Conservation (phyloP, 2,329 filamentous ascomycete species). For the Ophiocordyceps polyrhachis-furcata region DNA sequence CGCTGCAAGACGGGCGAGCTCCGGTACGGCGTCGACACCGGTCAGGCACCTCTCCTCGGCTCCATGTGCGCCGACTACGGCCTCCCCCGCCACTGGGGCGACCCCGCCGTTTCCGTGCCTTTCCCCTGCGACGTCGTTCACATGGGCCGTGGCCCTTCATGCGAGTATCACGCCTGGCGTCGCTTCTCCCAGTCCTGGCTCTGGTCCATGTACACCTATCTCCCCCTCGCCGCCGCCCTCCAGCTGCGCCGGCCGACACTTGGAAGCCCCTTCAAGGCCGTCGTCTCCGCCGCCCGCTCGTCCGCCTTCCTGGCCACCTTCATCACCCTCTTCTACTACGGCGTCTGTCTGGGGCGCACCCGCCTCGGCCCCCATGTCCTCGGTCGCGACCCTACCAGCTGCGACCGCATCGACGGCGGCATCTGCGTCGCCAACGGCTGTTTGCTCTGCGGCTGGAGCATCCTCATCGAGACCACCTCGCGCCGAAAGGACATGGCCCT, state of each 20-base stretch:
- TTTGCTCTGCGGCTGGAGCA: constrained; percentile 62
- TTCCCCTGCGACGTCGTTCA: constrained; percentile 75
- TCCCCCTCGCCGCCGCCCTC: constrained; percentile 54
- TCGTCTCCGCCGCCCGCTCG: constrained; percentile 46
- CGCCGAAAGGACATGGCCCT: constrained; percentile 58
- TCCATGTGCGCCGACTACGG: constrained; percentile 54
- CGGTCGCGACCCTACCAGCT: constrained; percentile 25
- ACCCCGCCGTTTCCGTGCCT: constrained; percentile 49
- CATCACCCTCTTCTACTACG: constrained; percentile 67
- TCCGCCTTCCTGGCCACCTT: constrained; percentile 64
- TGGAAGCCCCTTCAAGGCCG: constrained; percentile 28
- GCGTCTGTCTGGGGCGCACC: constrained; percentile 60
- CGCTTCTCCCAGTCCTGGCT: constrained; percentile 52
- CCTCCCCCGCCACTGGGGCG: constrained; percentile 52
- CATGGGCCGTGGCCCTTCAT: constrained; percentile 55
- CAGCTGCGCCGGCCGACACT: constrained; percentile 29
- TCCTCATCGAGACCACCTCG: constrained; percentile 48
- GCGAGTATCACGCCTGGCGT: constrained; percentile 53
- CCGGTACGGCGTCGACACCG: constrained; percentile 55
- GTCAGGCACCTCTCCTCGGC: constrained; percentile 46
- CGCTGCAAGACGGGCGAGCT: constrained; percentile 44
- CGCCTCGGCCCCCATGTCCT: constrained; percentile 52
- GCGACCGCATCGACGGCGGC: constrained; percentile 38
- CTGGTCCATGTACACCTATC: constrained; percentile 59
- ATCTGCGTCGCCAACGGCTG: constrained; percentile 57